Conservation (phyloP, 2,329 filamentous ascomycete genomes). For the Ophiostoma himal-ulmi region DNA sequence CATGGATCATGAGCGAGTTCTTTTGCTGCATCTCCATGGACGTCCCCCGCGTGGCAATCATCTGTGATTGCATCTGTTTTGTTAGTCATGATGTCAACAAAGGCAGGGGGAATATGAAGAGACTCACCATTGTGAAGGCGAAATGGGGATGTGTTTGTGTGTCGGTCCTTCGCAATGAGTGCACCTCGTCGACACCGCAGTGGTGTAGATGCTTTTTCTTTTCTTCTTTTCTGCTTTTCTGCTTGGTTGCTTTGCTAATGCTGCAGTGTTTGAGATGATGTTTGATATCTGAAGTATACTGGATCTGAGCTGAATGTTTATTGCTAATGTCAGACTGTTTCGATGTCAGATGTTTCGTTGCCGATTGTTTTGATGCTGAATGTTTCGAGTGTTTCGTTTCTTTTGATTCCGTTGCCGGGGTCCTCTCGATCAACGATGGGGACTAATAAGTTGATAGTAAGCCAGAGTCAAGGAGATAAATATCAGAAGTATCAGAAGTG, state of each 20-base stretch:
- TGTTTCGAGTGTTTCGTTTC: neutral
- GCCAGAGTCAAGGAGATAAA: slow-evolving; percentile 1
- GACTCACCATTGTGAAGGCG: neutral
- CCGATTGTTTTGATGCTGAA: neutral
- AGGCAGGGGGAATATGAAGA: neutral
- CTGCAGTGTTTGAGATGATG: neutral
- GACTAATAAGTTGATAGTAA: slow-evolving; percentile 4
- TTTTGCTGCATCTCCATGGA: slow-evolving; percentile 50
- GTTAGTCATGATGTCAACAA: neutral
- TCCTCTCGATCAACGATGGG: slow-evolving; percentile 12
- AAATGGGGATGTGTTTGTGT: neutral
- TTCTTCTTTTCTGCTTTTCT: too few species aligned
- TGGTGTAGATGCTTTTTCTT: neutral
- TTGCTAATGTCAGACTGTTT: neutral
- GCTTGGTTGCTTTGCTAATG: neutral
- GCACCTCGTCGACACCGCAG: neutral
- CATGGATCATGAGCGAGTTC: slow-evolving; percentile 38
- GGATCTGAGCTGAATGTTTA: neutral
- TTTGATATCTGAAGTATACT: neutral
- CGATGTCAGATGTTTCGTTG: neutral
- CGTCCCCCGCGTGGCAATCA: slow-evolving; percentile 31
- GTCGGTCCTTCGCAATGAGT: neutral
- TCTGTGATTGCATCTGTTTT: slow-evolving; percentile 24
- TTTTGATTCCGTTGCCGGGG: slow-evolving; percentile 9
- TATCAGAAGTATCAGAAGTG: neutral